phyloP scores from a whole-genome alignment of 2,329 filamentous ascomycete species.

The Cladosporium phlei region DNA sequence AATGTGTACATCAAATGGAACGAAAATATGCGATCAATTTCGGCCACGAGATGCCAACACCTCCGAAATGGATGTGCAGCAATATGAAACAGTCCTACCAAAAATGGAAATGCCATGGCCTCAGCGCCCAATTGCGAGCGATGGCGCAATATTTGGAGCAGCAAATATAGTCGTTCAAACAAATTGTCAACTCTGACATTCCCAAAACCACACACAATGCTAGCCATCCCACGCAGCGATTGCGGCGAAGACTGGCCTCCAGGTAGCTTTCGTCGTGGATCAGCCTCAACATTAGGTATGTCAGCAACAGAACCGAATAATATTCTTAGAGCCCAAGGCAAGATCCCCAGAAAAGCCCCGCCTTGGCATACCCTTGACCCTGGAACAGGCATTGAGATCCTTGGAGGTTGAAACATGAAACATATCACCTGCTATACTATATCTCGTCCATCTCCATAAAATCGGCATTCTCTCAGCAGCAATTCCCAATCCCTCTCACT shows the following conservation, averaged over 20 bases:
- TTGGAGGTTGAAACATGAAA: not conserved
- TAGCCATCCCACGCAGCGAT: slow-evolving; percentile 7
- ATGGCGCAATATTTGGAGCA: slow-evolving; percentile 5
- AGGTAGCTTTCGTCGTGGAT: slow-evolving; percentile 6
- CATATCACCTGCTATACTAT: not conserved
- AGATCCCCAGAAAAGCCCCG: slow-evolving; percentile 11
- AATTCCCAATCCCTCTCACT: too few relatives aligned
- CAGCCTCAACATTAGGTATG: slow-evolving; percentile 1
- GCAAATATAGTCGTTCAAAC: not conserved
- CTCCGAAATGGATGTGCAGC: too few relatives aligned
- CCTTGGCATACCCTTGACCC: slow-evolving; percentile 9
- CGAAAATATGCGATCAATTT: too few relatives aligned
- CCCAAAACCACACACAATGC: not conserved
- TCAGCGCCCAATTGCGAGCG: slow-evolving; percentile 11
- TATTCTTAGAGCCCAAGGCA: slow-evolving; percentile 8
- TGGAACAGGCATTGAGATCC: not conserved
- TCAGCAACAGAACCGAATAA: not conserved
- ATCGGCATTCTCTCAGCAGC: too few relatives aligned
- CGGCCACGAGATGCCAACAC: too few relatives aligned
- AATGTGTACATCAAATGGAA: not conserved
- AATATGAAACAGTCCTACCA: not conserved
- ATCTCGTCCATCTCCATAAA: not conserved
- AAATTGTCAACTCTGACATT: not conserved
- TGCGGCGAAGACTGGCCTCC: slow-evolving; percentile 11
- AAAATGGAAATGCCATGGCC: not conserved